These are phyloP conservation scores for Fraxinus excelsior DNA, from an alignment of 257 asterid species.

Conservation along the genomic window DNA sequence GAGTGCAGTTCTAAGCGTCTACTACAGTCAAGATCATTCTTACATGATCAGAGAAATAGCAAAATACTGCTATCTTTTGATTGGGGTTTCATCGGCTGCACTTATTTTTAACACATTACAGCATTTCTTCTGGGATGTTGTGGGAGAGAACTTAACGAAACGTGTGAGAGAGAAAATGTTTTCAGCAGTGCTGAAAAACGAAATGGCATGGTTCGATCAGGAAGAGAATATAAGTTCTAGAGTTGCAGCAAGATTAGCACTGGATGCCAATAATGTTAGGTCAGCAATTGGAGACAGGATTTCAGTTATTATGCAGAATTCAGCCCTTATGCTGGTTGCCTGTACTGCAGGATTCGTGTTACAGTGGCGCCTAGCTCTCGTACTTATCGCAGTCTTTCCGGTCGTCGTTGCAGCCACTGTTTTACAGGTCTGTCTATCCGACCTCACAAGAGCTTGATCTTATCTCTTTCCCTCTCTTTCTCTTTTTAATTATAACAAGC, in stretches of 20 bases:
- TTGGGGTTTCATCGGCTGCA: slow-evolving; percentile 90
- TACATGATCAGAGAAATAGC: slow-evolving; percentile 74
- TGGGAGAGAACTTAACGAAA: slow-evolving; percentile 81
- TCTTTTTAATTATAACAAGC: not conserved
- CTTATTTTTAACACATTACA: slow-evolving; percentile 85
- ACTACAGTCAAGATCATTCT: slow-evolving; percentile 75
- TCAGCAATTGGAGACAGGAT: slow-evolving; percentile 94
- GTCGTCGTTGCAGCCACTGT: slow-evolving; percentile 92
- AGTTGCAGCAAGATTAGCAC: slow-evolving; percentile 80
- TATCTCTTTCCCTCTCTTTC: not conserved
- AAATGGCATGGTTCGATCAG: slow-evolving; percentile 94
- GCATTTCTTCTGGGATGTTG: slow-evolving; percentile 91
- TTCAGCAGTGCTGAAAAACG: slow-evolving; percentile 76
- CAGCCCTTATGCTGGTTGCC: slow-evolving; percentile 93
- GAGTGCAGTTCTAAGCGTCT: slow-evolving; percentile 85
- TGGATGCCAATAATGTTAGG: slow-evolving; percentile 85
- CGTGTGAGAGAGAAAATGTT: slow-evolving; percentile 88
- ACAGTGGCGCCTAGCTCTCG: slow-evolving; percentile 94
- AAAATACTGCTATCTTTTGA: slow-evolving; percentile 81
- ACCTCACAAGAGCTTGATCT: not conserved
- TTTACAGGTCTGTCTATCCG: slow-evolving; percentile 55
- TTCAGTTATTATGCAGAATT: slow-evolving; percentile 91
- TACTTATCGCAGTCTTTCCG: slow-evolving; percentile 82
- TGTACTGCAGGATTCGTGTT: slow-evolving; percentile 93
- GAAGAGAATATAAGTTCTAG: slow-evolving; percentile 91